These are phyloP conservation scores for Saturnispora mendoncae DNA, from an alignment of 805 yeast genomes.

Conservation along the genomic window DNA sequence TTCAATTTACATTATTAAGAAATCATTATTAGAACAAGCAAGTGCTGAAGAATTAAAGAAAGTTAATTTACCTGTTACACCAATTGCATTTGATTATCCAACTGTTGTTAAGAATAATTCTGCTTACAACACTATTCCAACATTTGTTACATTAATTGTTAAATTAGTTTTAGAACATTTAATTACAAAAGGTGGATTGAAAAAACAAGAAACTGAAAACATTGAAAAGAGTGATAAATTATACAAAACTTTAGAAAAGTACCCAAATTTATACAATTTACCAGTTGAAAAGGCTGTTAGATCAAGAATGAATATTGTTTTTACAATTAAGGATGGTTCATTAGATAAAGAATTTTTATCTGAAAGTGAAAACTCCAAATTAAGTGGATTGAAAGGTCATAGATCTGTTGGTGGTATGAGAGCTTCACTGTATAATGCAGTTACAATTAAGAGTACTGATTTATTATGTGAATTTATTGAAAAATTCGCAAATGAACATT, in stretches of 20 bases:
- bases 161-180: slow-evolving; percentile 65
- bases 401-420: slow-evolving; percentile 97
- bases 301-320: slow-evolving; percentile 90
- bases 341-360: slow-evolving; percentile 62
- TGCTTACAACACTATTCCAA: slow-evolving; percentile 92
- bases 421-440: slow-evolving; percentile 88
- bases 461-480: slow-evolving; percentile 47
- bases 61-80: slow-evolving; percentile 66
- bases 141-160: slow-evolving; percentile 81
- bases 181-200: slow-evolving; percentile 63
- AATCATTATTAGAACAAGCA: slow-evolving; percentile 61
- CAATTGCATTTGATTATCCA: slow-evolving; percentile 84
- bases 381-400: slow-evolving; percentile 88
- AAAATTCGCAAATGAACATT: slow-evolving; percentile 44
- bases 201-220: slow-evolving; percentile 48
- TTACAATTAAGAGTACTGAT: slow-evolving; percentile 51
- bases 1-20: slow-evolving; percentile 83
- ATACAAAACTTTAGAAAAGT: slow-evolving; percentile 56
- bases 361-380: slow-evolving; percentile 48
- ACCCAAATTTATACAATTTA: slow-evolving; percentile 54
- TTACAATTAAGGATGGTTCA: slow-evolving; percentile 53
- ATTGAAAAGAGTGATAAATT: slow-evolving; percentile 52
- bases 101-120: slow-evolving; percentile 82
- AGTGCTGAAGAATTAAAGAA: slow-evolving; percentile 49
- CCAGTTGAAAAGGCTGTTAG: slow-evolving; percentile 60